A percentile compares a stretch with the other conserved stretches of the same genome.
Evolutionary conservation across 768 basidiomycete genomes (phyloP).

Genomic region (Kwoniella europaea): DNA sequence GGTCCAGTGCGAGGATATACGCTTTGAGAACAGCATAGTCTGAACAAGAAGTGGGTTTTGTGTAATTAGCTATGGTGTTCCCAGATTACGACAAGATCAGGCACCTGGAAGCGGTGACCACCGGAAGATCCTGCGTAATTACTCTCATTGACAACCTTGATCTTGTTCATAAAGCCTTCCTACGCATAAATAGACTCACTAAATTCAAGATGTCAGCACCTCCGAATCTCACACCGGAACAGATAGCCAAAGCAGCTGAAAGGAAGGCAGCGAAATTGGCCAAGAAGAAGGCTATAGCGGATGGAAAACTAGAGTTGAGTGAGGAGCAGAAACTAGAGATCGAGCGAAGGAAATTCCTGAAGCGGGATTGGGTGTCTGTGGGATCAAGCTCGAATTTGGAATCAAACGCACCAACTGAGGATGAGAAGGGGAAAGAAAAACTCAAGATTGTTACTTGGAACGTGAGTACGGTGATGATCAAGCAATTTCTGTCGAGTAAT

Average conservation of each 20-base stretch:
- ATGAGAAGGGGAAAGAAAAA: background rate
- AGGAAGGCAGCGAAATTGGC: conserved; percentile 49
- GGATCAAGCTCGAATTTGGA: background rate
- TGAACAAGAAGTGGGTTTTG: too few relatives aligned
- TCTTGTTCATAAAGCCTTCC: background rate
- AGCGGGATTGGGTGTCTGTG: conserved; percentile 44
- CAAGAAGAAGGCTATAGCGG: conserved; percentile 31
- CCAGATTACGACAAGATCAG: too few relatives aligned
- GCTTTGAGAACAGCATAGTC: too few relatives aligned
- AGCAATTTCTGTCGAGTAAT: background rate
- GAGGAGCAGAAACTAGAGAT: conserved; percentile 29
- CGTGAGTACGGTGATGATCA: conserved; percentile 28
- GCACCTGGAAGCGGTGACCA: too few relatives aligned
- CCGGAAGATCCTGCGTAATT: too few relatives aligned
- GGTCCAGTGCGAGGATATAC: too few relatives aligned
- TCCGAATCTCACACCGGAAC: conserved; percentile 40
- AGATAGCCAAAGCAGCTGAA: conserved; percentile 39
- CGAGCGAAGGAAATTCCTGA: conserved; percentile 35
- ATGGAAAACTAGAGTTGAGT: conserved; percentile 6
- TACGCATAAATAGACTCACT: background rate
- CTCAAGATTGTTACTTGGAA: conserved; percentile 55
- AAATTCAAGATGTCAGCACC: conserved; percentile 18
- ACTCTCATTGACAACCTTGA: too few relatives aligned
- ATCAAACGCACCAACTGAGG: background rate
- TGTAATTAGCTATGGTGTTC: too few relatives aligned